Percentiles rank a stretch among this genome's conserved stretches.
Conservation (phyloP, 768 basidiomycete genomes). For the Lentinus brumalis region DNA sequence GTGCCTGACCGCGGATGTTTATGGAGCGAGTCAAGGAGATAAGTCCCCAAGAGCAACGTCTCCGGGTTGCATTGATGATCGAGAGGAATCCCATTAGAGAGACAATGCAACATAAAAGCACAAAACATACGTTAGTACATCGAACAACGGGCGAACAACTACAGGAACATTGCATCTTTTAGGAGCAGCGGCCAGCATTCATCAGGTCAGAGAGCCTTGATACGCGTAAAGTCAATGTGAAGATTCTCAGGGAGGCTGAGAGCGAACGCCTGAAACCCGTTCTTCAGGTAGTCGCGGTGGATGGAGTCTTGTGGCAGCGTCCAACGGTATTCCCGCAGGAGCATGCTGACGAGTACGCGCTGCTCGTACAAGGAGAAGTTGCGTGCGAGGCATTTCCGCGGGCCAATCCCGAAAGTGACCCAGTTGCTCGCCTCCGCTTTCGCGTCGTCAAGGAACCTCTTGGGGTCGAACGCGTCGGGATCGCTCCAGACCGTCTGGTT, state of each 20-base stretch:
- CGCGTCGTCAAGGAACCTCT: slow-evolving; percentile 42
- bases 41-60: no score
- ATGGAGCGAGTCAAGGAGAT: no score
- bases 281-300: slow-evolving; percentile 31
- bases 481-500: slow-evolving; percentile 48
- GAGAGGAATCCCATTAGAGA: no score
- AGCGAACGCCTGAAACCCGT: slow-evolving; percentile 40
- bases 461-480: slow-evolving; percentile 52
- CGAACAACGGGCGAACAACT: no score
- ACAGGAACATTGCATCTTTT: no score
- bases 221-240: slow-evolving; percentile 30
- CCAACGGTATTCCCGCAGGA: slow-evolving; percentile 38
- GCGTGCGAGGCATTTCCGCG: slow-evolving; percentile 26
- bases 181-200: no score
- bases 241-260: slow-evolving; percentile 37
- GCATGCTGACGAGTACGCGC: slow-evolving; percentile 37
- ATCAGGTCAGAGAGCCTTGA: not conserved
- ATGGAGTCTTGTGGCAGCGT: slow-evolving; percentile 30
- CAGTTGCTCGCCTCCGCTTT: slow-evolving; percentile 5
- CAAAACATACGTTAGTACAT: no score
- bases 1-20: no score
- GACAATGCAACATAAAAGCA: no score
- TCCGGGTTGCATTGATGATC: no score
- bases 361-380: slow-evolving; percentile 34
- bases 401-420: slow-evolving; percentile 20